Conservation (phyloP, 805 yeast genomes). For the Millerozyma acaciae region DNA sequence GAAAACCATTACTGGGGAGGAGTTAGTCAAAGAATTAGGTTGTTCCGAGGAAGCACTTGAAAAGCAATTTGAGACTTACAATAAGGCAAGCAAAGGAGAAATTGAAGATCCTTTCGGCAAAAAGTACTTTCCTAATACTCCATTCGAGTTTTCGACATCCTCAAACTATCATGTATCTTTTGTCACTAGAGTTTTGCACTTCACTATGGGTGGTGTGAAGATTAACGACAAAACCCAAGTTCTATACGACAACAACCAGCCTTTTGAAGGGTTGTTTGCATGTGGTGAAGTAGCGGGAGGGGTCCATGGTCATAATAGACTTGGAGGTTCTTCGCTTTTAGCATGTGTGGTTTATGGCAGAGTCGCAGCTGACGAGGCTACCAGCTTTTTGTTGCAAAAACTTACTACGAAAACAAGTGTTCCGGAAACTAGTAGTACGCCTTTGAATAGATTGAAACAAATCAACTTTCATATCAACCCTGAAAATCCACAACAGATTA, state of each 20-base stretch:
- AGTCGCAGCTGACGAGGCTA: constrained; percentile 40
- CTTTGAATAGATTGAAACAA: constrained; percentile 35
- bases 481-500: constrained; percentile 24
- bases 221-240: constrained; percentile 48
- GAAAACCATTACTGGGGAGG: constrained; percentile 42
- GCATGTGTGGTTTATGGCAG: constrained; percentile 45
- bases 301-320: constrained; percentile 42
- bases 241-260: constrained; percentile 29
- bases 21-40: constrained; percentile 39
- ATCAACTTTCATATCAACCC: constrained; percentile 45
- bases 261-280: constrained; percentile 37
- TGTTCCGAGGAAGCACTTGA: constrained; percentile 24
- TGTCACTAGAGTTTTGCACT: constrained; percentile 58
- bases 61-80: constrained; percentile 37
- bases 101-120: constrained; percentile 43
- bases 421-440: constrained; percentile 2
- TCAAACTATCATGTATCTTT: constrained; percentile 47
- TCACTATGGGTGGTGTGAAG: constrained; percentile 69
- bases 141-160: constrained; percentile 30
- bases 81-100: constrained; percentile 39
- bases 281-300: constrained; percentile 47
- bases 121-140: constrained; percentile 46
- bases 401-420: constrained; percentile 16
- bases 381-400: constrained; percentile 27
- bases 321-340: constrained; percentile 42